Evolutionary conservation across 208 protist genomes (phyloP), one percentile per base, ranked within the genome.

Genomic region (Leishmania martiniquensis): DNA sequence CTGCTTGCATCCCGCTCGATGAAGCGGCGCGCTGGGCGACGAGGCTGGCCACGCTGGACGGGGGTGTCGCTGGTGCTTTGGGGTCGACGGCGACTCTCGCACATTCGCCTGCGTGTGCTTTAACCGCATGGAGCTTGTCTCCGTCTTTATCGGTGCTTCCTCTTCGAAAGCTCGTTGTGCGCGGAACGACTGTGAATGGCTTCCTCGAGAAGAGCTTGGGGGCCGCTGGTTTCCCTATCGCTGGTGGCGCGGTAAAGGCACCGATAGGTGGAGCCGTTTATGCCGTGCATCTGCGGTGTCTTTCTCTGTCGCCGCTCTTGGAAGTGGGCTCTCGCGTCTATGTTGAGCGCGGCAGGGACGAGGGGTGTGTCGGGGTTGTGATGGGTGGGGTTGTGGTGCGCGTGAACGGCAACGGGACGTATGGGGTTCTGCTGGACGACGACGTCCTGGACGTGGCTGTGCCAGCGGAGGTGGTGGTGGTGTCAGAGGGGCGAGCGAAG

Each of bases 331-430:
- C 86, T 7, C 89, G 93, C 32, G 93, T 96, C 42, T 88, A 91
- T 63, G 77, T 96, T 34, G 86, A 86, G 69, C 90, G 91, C 67
- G 89, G 83, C 42, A 82, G 68, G 75, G 83, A 78, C 22, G 68
- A 87, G 63, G 72, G 72, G 73, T 77, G 76, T 52, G 39, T 45
- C 1, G 83, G 82, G 17, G 75, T 77, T 59, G 84, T 92, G 45
- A 83, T 90, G 52, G 91, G 90, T 10, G 92, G 94, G 39, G 70
- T 96, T 0, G 90, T 94, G 72, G 94, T 88, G 17, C 89, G 89
- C 13, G 89, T 96, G 13, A 95, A 96, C 81, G 91, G 88, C 7
- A 96, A 95, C 76, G 87, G 89, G 6, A 96, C 94, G 25, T 89
- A 88, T 69, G 83, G 73, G 15, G 91, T 97, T 5, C 76, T 97